A percentile compares a stretch with the other conserved stretches of the same genome.
These are phyloP conservation scores for Hydnum rufescens DNA, from an alignment of 768 basidiomycete species.

Conservation along the genomic window DNA sequence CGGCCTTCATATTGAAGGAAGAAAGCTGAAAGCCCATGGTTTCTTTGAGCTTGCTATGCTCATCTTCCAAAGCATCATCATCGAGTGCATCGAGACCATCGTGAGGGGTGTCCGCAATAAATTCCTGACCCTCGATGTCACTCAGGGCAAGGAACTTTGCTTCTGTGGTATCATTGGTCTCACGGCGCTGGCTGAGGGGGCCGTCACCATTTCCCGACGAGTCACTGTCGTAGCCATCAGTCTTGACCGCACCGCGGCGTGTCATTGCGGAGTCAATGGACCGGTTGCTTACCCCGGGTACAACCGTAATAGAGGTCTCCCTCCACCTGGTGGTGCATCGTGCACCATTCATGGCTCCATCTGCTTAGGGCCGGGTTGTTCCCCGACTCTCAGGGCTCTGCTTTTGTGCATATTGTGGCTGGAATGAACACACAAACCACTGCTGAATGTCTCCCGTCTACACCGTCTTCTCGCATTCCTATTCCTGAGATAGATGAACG, in stretches of 20 bases:
- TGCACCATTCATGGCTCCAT: too few species aligned
- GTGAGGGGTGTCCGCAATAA: conserved; percentile 33
- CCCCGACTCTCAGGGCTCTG: too few species aligned
- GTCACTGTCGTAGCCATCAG: conserved; percentile 82
- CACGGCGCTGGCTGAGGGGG: conserved; percentile 50
- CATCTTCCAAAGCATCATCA: conserved; percentile 35
- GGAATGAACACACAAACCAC: too few species aligned
- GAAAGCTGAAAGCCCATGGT: conserved; percentile 90
- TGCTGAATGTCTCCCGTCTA: too few species aligned
- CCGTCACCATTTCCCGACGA: conserved; percentile 89
- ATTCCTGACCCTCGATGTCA: conserved; percentile 96
- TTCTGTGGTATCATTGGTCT: conserved; percentile 29
- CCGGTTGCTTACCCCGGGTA: too few species aligned
- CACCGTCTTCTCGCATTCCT: too few species aligned
- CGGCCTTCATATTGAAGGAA: conserved; percentile 97
- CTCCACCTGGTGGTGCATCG: too few species aligned
- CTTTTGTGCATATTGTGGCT: too few species aligned
- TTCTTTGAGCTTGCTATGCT: conserved; percentile 61
- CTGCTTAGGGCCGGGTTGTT: too few species aligned
- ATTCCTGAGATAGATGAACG: too few species aligned
- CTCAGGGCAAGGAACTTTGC: conserved; percentile 62
- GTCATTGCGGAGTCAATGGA: conserved; percentile 25
- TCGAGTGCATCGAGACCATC: conserved; percentile 12
- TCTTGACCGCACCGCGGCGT: conserved; percentile 58
- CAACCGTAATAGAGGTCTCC: too few species aligned